These are phyloP conservation scores for Sorghum bicolor DNA, from an alignment of 176 grass and related monocot species.

Conservation along the genomic window Sorghum_bicolor_NCBIv3 NC_012873.2:50486501-50487000, in stretches of 20 bases:
- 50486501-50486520: background rate
- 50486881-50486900: background rate
- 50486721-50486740: background rate
- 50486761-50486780: slow-evolving; percentile 2
- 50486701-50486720: background rate
- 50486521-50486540: background rate
- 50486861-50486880: background rate
- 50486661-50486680: background rate
- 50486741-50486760: background rate
- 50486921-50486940: background rate
- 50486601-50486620: background rate
- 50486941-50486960: background rate
- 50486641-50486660: background rate
- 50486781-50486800: background rate
- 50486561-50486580: background rate
- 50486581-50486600: background rate
- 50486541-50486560: background rate
- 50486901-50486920: background rate
- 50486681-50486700: too few relatives aligned
- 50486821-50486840: background rate
- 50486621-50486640: background rate
- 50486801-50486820: background rate
- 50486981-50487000: background rate
- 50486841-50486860: background rate
- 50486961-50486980: slow-evolving; percentile 1